A percentile compares a stretch with the other conserved stretches of the same genome.
phyloP scores from a whole-genome alignment of 176 grass and related monocot genomes.

The Echinochloa phyllopogon region DNA sequence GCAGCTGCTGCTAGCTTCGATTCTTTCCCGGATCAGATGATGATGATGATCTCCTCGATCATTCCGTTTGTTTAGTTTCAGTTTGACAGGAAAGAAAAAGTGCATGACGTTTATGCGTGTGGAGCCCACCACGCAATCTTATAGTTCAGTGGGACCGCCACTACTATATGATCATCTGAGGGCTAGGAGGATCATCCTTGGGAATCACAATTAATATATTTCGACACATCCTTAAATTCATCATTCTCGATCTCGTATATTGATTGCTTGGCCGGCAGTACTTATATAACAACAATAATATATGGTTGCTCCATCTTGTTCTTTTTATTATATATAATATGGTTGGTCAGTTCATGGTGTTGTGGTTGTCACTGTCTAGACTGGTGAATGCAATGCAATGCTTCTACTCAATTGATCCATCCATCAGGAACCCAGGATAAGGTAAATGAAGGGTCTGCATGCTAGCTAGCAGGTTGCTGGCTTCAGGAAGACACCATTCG shows the following conservation, averaged over 20 bases:
- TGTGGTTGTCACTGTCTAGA: constrained; percentile 34
- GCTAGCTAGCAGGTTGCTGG: not conserved
- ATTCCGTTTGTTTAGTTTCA: not conserved
- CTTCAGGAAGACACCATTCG: not conserved
- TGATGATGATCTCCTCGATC: not conserved
- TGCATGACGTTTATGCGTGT: not conserved
- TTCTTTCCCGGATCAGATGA: not conserved
- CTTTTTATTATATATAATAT: not conserved
- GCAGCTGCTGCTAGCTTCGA: not conserved
- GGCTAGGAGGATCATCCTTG: constrained; percentile 21
- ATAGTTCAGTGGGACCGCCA: constrained; percentile 12
- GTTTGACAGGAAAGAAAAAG: not conserved
- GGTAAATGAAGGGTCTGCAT: not conserved
- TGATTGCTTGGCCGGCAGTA: constrained; percentile 1
- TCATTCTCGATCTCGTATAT: constrained; percentile 4
- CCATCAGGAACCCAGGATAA: constrained; percentile 14
- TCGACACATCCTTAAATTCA: not conserved
- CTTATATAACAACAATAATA: not conserved
- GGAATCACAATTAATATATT: not conserved
- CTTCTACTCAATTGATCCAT: constrained; percentile 42
- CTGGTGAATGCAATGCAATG: constrained; percentile 44
- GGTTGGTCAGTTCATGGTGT: not conserved
- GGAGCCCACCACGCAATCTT: constrained; percentile 13
- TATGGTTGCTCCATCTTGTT: not conserved
- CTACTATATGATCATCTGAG: not conserved